Evolutionary conservation across 2,329 filamentous ascomycete genomes (phyloP).

Genomic region (Pseudogymnoascus sp.): DNA sequence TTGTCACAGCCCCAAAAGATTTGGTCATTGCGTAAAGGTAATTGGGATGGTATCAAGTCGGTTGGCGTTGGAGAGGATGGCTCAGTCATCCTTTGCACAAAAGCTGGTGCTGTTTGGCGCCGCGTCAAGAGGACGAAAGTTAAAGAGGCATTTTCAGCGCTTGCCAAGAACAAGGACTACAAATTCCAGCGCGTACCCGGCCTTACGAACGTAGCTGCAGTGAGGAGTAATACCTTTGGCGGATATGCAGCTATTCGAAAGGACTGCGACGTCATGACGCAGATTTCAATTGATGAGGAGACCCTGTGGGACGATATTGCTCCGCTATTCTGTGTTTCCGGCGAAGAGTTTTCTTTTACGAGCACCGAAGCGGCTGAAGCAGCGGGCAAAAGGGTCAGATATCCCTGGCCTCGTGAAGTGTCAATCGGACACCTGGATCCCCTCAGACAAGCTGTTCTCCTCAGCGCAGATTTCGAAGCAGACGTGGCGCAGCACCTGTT

Average conservation of each 20-base stretch:
- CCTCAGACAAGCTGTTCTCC: conserved; percentile 46
- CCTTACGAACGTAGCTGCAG: conserved; percentile 73
- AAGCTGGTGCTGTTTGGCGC: conserved; percentile 88
- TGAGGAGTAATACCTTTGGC: conserved; percentile 81
- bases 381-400: conserved; percentile 32
- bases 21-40: conserved; percentile 73
- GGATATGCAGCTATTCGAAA: conserved; percentile 81
- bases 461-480: conserved; percentile 56
- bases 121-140: conserved; percentile 75
- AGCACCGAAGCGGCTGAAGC: conserved; percentile 29
- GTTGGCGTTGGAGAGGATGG: conserved; percentile 87
- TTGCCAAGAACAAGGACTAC: conserved; percentile 61
- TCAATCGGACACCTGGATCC: conserved; percentile 47
- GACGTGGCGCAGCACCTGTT: conserved; percentile 48
- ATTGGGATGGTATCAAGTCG: conserved; percentile 66
- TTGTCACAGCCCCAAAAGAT: conserved; percentile 71
- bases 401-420: conserved; percentile 33
- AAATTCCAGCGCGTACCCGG: conserved; percentile 90
- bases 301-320: conserved; percentile 67
- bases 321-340: conserved; percentile 59
- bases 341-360: conserved; percentile 40
- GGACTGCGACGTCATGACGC: conserved; percentile 69
- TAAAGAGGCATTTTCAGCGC: conserved; percentile 48
- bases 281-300: conserved; percentile 58
- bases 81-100: conserved; percentile 87